Conservation (phyloP, 169 alveolate species). For the Theileria sp. region DNA sequence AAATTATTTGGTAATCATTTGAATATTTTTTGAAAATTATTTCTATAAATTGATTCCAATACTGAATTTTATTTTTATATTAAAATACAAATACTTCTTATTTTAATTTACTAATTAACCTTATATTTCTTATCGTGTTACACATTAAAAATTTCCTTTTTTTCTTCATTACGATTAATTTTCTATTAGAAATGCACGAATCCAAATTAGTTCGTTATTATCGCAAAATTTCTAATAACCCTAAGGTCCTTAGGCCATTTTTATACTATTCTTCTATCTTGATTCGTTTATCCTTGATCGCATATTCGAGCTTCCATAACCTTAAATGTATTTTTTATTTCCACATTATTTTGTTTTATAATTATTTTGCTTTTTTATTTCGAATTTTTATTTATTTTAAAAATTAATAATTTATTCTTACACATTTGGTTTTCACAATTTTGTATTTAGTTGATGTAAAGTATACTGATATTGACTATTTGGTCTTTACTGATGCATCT, state of each 20-base stretch:
- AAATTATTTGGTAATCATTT: too few relatives aligned
- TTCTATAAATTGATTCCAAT: not conserved
- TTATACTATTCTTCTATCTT: slow-evolving; percentile 22
- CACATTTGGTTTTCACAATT: not conserved
- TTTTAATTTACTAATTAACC: not conserved
- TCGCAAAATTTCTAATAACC: not conserved
- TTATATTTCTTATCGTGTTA: not conserved
- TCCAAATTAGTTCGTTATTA: not conserved
- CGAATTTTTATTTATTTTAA: not conserved
- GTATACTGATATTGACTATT: slow-evolving; percentile 97
- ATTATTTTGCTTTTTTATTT: not conserved
- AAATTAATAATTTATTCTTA: too few relatives aligned
- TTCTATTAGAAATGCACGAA: not conserved
- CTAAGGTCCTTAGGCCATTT: slow-evolving; percentile 5
- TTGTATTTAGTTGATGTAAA: slow-evolving; percentile 70
- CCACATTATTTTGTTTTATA: not conserved
- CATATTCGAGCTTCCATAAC: slow-evolving; percentile 42
- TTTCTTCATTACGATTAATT: not conserved
- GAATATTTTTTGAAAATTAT: too few relatives aligned
- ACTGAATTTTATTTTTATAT: not conserved
- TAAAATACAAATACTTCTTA: not conserved
- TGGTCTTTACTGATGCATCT: slow-evolving; percentile 96
- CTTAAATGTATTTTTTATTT: slow-evolving; percentile 15
- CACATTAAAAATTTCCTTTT: not conserved
- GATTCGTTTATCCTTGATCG: slow-evolving; percentile 22